phyloP scores from a whole-genome alignment of 2,329 filamentous ascomycete genomes.

The Zymoseptoria ardabiliae region DNA sequence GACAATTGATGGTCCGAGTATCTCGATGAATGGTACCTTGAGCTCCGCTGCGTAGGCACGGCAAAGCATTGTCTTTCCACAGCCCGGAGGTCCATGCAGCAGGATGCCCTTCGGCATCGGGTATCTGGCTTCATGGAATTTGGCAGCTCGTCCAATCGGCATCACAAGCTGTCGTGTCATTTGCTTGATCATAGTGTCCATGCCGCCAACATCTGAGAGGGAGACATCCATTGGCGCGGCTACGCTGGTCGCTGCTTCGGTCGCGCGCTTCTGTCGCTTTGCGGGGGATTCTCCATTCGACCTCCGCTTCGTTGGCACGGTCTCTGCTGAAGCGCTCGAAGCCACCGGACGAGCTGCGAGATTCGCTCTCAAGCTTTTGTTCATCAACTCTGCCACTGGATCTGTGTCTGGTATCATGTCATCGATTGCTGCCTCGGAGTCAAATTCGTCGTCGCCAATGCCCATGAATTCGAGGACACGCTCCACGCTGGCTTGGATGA shows the following conservation, averaged over 20 bases:
- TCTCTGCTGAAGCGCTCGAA: constrained; percentile 19
- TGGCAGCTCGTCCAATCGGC: constrained; percentile 61
- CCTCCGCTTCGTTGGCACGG: constrained; percentile 45
- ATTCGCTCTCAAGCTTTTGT: constrained; percentile 43
- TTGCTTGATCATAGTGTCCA: constrained; percentile 63
- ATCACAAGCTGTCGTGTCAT: constrained; percentile 65
- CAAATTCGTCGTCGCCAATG: constrained; percentile 50
- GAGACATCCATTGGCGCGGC: constrained; percentile 58
- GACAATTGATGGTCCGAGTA: constrained; percentile 74
- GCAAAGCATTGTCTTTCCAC: constrained; percentile 78
- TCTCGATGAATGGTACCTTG: constrained; percentile 69
- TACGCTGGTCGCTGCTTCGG: constrained; percentile 38
- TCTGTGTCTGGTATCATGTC: constrained; percentile 25
- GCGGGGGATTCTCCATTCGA: constrained; percentile 58
- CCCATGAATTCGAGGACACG: constrained; percentile 68
- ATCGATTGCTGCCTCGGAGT: constrained; percentile 46
- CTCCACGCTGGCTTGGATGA: constrained; percentile 79
- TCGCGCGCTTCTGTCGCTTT: constrained; percentile 52
- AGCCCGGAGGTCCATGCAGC: constrained; percentile 75
- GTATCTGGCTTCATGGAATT: constrained; percentile 58
- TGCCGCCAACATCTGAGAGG: constrained; percentile 66
- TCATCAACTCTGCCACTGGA: constrained; percentile 47
- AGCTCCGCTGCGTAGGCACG: constrained; percentile 71
- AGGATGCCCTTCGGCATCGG: constrained; percentile 68
- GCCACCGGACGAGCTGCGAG: constrained; percentile 11